These are phyloP conservation scores for Prunus armeniaca DNA, from an alignment of 306 rosid species.

Conservation along the genomic window DNA sequence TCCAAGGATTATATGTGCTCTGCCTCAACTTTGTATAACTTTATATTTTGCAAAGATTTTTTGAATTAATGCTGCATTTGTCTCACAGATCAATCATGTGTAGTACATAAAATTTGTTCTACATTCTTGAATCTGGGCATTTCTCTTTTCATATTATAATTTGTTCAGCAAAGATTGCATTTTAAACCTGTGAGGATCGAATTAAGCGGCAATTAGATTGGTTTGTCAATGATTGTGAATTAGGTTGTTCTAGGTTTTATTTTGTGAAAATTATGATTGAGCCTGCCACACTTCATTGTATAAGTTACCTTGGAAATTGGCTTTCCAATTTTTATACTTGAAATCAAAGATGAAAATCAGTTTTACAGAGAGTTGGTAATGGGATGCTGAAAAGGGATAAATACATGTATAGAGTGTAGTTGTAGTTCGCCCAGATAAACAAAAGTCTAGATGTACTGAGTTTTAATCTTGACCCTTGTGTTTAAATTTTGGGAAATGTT, in stretches of 20 bases:
- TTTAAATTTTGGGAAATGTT: background rate
- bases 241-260: background rate
- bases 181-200: background rate
- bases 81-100: background rate
- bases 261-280: background rate
- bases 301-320: background rate
- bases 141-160: too few species aligned
- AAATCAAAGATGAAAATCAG: background rate
- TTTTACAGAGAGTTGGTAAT: background rate
- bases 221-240: background rate
- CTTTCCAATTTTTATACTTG: background rate
- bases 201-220: background rate
- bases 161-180: background rate
- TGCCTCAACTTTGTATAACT: background rate
- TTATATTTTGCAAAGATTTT: background rate
- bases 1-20: background rate
- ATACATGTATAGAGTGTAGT: background rate
- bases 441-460: background rate
- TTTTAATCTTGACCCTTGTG: background rate
- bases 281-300: background rate
- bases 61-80: background rate
- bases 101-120: background rate
- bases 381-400: background rate
- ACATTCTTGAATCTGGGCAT: too few species aligned
- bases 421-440: background rate